phyloP scores from a whole-genome alignment of 2,329 filamentous ascomycete species.

The Verticillium dahliae region DNA sequence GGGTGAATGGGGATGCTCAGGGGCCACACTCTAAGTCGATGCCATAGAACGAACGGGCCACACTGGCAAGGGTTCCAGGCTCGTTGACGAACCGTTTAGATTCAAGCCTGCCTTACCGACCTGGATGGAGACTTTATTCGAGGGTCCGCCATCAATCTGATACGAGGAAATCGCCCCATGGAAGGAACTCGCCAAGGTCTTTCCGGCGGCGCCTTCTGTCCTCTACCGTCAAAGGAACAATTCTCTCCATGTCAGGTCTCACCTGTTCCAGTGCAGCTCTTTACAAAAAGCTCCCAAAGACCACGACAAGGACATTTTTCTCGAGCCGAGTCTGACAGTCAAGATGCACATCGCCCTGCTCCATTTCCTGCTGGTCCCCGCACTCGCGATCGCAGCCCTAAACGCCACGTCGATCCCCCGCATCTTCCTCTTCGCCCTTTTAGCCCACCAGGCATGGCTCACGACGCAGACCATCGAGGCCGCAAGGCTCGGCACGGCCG shows the following conservation, averaged over 20 bases:
- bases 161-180: background rate
- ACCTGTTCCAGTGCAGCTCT: background rate
- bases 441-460: background rate
- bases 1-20: no score
- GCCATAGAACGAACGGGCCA: background rate
- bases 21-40: background rate
- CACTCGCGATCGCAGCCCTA: background rate
- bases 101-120: background rate
- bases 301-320: background rate
- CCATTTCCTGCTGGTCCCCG: background rate
- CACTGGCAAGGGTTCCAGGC: background rate
- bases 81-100: background rate
- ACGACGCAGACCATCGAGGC: background rate
- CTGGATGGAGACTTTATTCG: background rate
- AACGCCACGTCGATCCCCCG: background rate
- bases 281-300: background rate
- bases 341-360: background rate
- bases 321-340: background rate
- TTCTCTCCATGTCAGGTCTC: background rate
- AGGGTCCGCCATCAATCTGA: background rate
- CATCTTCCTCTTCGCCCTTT: background rate
- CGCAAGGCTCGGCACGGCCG: background rate
- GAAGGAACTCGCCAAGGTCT: background rate
- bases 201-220: background rate
- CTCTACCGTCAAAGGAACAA: background rate